phyloP scores from a whole-genome alignment of 306 rosid species.

The Arachis hypogaea region DNA sequence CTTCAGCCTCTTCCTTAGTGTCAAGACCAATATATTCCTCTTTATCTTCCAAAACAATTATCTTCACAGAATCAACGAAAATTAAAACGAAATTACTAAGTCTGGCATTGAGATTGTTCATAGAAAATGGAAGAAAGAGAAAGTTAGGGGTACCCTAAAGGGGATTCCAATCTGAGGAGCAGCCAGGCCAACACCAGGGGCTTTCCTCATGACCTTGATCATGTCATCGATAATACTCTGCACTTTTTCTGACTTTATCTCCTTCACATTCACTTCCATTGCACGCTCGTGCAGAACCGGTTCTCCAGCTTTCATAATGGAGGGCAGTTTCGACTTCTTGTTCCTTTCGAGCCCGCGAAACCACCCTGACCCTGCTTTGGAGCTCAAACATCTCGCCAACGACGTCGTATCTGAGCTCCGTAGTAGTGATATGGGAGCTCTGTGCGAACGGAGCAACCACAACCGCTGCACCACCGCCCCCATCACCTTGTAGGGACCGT shows the following conservation, averaged over 20 bases:
- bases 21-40: constrained; percentile 60
- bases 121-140: no score
- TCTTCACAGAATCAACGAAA: constrained; percentile 47
- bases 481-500: not conserved
- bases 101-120: no score
- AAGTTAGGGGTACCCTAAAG: constrained; percentile 49
- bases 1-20: constrained; percentile 55
- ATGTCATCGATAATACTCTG: constrained; percentile 81
- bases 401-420: not conserved
- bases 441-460: not conserved
- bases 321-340: constrained; percentile 47
- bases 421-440: not conserved
- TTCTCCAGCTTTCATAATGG: constrained; percentile 74
- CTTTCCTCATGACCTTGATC: constrained; percentile 66
- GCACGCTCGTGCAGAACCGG: constrained; percentile 77
- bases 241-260: constrained; percentile 69
- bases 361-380: constrained; percentile 58
- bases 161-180: constrained; percentile 95
- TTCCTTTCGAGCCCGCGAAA: constrained; percentile 54
- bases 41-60: constrained; percentile 81
- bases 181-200: constrained; percentile 92
- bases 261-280: constrained; percentile 49
- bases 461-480: not conserved
- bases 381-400: not conserved
- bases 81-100: not conserved